phyloP scores from a whole-genome alignment of 441 rosid species.

The Syzygium malaccense region DNA sequence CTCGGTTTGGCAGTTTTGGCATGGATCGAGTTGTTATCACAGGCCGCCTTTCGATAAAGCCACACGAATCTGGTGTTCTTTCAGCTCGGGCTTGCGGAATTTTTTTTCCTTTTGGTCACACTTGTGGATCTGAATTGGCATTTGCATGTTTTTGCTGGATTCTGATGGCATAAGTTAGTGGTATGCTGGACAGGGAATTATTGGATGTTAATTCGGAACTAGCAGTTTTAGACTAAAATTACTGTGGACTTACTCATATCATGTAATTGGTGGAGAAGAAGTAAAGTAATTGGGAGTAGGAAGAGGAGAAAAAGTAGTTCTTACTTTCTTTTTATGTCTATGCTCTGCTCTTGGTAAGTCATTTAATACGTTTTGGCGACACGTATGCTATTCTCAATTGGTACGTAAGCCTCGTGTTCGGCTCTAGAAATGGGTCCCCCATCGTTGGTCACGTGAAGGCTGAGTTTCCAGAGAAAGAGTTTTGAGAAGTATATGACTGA shows the following conservation, averaged over 20 bases:
- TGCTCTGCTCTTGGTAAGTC: not conserved
- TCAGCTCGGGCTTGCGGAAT: not conserved
- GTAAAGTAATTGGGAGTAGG: not conserved
- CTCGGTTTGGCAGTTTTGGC: not conserved
- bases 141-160: not conserved
- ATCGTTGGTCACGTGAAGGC: not conserved
- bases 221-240: not conserved
- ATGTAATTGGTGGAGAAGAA: not conserved
- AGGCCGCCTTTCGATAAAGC: not conserved
- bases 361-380: not conserved
- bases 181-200: not conserved
- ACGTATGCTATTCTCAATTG: not conserved
- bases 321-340: not conserved
- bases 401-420: not conserved
- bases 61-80: not conserved
- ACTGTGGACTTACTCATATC: not conserved
- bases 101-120: not conserved
- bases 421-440: not conserved
- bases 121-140: not conserved
- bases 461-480: not conserved
- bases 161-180: not conserved
- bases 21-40: not conserved
- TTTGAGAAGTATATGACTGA: not conserved
- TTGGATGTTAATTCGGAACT: not conserved
- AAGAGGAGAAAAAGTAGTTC: not conserved